Base-by-base conservation (phyloP, 2,329 filamentous ascomycete genomes). In the Arthroderma sp. region DNA sequence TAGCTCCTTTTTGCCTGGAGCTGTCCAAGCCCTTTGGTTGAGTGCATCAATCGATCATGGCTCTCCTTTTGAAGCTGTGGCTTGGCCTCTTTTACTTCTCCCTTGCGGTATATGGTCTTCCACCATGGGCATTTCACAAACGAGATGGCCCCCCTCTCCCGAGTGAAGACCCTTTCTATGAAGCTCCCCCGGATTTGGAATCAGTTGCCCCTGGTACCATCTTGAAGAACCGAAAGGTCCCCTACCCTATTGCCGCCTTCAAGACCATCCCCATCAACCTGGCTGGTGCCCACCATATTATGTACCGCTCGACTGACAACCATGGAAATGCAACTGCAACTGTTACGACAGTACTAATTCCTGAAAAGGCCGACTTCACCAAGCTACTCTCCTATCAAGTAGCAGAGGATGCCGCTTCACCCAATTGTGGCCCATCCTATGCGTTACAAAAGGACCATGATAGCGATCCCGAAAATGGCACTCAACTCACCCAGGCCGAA, bases 351-450 rank as follows among this genome's bases (percentile, higher is more conserved):
- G 55, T 69, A 1, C 48, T 69, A 5, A 44, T 67, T 3, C 65
- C 65, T 3, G 48, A 57, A 29, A 57, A 61, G 4, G 55, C 59
- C 34, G 49, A 57, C 40, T 49, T 47, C 40, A 52, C 50, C 36
- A 58, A 57, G 30, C 44, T 71, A 0, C 49, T 72, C 1, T 71
- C 67, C 0, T 70, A 66, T 46, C 65, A 70, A 46, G 55, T 65
- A 4, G 54, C 65, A 0, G 46, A 60, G 40, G 57, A 61, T 42
- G 49, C 56, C 1, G 49, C 52, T 1, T 47, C 55, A 11, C 49
- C 51, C n/a, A 54, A 59, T 41, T 56, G 53, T 42, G 53, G 51
- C 8, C 55, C 58, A 1, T 59, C 55, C 1, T 60, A 57, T 38
- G 55, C 47, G 4, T 40, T 60, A 2, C 56, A 56, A 36, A 59